A percentile compares a stretch with the other conserved stretches of the same genome.
Conservation (phyloP, 257 asterid genomes). For the Gentiana macrophylla region DNA sequence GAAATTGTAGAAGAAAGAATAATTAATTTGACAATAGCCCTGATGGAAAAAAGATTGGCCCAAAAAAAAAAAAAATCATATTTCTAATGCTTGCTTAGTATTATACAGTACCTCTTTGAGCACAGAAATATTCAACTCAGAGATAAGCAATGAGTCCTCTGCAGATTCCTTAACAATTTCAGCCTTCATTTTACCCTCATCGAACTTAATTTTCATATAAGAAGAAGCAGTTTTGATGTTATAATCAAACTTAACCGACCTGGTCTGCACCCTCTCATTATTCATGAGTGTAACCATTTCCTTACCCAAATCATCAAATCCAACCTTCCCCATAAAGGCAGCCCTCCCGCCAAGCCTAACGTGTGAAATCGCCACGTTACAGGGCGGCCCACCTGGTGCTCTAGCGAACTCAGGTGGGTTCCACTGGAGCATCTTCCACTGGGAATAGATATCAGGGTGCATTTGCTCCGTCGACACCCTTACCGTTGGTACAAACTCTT, state of each 20-base stretch:
- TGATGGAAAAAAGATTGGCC: too few relatives aligned
- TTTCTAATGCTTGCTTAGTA: not conserved
- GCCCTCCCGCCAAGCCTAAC: constrained; percentile 96
- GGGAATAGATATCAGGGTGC: constrained; percentile 86
- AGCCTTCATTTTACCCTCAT: constrained; percentile 54
- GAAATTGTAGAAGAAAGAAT: too few relatives aligned
- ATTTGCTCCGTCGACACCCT: constrained; percentile 67
- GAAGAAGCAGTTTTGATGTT: constrained; percentile 37
- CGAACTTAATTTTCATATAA: constrained; percentile 62
- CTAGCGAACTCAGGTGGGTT: constrained; percentile 87
- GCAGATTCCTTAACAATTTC: constrained; percentile 62
- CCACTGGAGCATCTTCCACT: constrained; percentile 98
- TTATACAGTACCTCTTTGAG: constrained; percentile 59
- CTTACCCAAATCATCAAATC: constrained; percentile 69
- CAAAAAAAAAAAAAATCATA: too few relatives aligned
- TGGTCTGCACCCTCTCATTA: constrained; percentile 80
- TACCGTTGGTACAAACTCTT: constrained; percentile 76
- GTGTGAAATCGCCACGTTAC: constrained; percentile 79
- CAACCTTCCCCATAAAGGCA: constrained; percentile 84
- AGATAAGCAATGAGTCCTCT: constrained; percentile 58
- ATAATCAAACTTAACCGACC: constrained; percentile 58
- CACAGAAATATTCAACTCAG: constrained; percentile 73
- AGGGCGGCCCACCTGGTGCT: constrained; percentile 92
- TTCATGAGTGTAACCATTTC: constrained; percentile 73
- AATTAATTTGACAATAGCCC: too few relatives aligned